phyloP scores from a whole-genome alignment of 176 grass and related monocot species.

The Triticum timopheevii region DNA sequence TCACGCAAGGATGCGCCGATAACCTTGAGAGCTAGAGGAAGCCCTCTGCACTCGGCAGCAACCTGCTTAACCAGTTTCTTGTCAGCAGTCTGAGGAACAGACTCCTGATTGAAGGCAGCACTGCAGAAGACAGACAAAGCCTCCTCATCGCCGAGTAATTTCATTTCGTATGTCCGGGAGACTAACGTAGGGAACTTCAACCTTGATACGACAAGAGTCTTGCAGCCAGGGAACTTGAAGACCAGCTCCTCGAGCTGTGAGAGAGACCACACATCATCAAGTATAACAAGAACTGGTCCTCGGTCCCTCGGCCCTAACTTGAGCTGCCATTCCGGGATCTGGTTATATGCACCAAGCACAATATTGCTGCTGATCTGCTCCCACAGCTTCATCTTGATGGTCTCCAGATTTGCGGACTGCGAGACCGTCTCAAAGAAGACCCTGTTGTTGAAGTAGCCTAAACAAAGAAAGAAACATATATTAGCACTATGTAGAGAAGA shows the following conservation, averaged over 20 bases:
- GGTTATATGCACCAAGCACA: conserved; percentile 80
- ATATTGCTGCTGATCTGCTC: conserved; percentile 84
- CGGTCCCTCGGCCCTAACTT: conserved; percentile 65
- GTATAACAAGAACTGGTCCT: conserved; percentile 77
- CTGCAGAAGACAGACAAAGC: conserved; percentile 83
- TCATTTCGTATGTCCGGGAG: conserved; percentile 63
- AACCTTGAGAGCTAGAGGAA: conserved; percentile 91
- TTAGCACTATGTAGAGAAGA: conserved; percentile 7
- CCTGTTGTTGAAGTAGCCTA: conserved; percentile 80
- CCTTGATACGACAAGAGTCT: conserved; percentile 83
- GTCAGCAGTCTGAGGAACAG: conserved; percentile 61
- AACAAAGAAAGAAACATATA: conserved; percentile 33
- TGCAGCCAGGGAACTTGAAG: conserved; percentile 81
- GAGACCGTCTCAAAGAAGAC: conserved; percentile 92
- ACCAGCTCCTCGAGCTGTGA: conserved; percentile 78
- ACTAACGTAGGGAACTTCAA: conserved; percentile 78
- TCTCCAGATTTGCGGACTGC: conserved; percentile 80
- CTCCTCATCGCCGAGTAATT: conserved; percentile 74
- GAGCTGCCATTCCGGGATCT: conserved; percentile 89
- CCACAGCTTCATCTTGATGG: conserved; percentile 84
- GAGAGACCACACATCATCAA: conserved; percentile 93
- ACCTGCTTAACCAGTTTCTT: conserved; percentile 96
- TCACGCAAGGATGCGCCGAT: conserved; percentile 77
- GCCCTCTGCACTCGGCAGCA: conserved; percentile 87
- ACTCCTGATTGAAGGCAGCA: conserved; percentile 64